These are phyloP conservation scores for Globisporangium apiculatum DNA, from an alignment of 352 stramenopile species.

Conservation along the genomic window DNA sequence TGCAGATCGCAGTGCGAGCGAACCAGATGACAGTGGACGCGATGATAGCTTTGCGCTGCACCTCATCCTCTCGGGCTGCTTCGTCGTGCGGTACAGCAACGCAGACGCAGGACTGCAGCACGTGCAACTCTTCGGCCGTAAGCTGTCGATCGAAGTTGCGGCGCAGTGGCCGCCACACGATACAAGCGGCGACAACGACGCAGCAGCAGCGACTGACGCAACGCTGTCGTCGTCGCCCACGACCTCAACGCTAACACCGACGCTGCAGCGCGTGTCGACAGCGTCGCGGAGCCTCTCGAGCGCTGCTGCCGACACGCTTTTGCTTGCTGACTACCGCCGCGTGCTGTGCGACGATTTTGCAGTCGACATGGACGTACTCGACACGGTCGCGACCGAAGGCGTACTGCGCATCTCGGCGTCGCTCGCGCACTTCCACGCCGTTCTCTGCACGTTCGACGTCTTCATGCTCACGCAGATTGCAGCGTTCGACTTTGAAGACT, in stretches of 20 bases:
- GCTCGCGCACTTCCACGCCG: slow-evolving; percentile 62
- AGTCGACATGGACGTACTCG: slow-evolving; percentile 56
- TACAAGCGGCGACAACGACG: neutral
- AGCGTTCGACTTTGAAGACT: slow-evolving; percentile 10
- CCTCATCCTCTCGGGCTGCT: slow-evolving; percentile 50
- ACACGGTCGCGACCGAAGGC: slow-evolving; percentile 33
- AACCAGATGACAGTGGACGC: neutral
- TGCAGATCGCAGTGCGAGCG: neutral
- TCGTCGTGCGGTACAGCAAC: slow-evolving; percentile 46
- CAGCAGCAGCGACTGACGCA: slow-evolving; percentile 1
- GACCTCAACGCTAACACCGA: slow-evolving; percentile 9
- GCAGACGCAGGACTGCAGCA: slow-evolving; percentile 33
- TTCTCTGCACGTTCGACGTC: slow-evolving; percentile 56
- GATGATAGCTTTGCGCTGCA: slow-evolving; percentile 21
- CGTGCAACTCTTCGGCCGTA: slow-evolving; percentile 54
- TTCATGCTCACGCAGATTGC: slow-evolving; percentile 24
- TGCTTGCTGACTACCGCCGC: slow-evolving; percentile 30
- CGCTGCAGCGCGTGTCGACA: neutral
- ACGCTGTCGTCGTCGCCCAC: slow-evolving; percentile 18
- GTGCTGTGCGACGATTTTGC: slow-evolving; percentile 71
- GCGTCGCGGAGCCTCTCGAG: neutral
- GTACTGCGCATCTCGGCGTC: slow-evolving; percentile 44
- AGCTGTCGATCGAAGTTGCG: slow-evolving; percentile 61
- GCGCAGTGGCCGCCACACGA: slow-evolving; percentile 45
- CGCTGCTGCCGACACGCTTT: neutral